Percentiles rank a stretch among this genome's conserved stretches.
phyloP scores from a whole-genome alignment of 352 stramenopile species.

The Phytophthora citricola region DNA sequence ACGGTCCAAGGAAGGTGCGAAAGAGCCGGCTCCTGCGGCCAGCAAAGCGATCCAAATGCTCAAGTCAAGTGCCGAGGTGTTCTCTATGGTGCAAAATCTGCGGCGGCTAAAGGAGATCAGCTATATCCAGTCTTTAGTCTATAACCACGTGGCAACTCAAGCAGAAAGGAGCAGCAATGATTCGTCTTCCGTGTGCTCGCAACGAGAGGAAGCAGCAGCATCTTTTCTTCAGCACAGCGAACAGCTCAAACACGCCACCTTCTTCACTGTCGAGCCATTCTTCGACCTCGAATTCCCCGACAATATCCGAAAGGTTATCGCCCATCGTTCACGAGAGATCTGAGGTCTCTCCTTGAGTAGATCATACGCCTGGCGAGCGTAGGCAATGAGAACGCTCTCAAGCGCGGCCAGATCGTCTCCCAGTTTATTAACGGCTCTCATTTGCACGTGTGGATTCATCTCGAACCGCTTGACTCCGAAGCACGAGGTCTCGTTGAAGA shows the following conservation, averaged over 20 bases:
- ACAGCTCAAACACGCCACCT: conserved; percentile 37
- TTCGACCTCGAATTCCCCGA: conserved; percentile 41
- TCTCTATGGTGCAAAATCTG: conserved; percentile 44
- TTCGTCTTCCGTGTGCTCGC: conserved; percentile 12
- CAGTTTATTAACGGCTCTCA: conserved; percentile 32
- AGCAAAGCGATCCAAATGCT: conserved; percentile 39
- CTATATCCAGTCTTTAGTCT: conserved; percentile 52
- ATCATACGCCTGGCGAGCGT: conserved; percentile 43
- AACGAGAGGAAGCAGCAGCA: conserved; percentile 33
- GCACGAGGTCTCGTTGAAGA: conserved; percentile 76
- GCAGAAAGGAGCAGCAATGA: conserved; percentile 18
- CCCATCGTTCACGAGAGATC: conserved; percentile 29
- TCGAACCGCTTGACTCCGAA: conserved; percentile 69
- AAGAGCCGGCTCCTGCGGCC: conserved; percentile 3
- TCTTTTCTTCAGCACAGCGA: conserved; percentile 39
- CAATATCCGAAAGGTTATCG: conserved; percentile 35
- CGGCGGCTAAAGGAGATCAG: conserved; percentile 44
- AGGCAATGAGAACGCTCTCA: conserved; percentile 39
- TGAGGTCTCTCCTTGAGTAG: conserved; percentile 29
- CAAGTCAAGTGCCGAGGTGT: conserved; percentile 37
- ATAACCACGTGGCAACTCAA: conserved; percentile 44
- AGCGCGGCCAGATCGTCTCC: conserved; percentile 16
- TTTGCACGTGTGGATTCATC: conserved; percentile 34
- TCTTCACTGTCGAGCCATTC: conserved; percentile 38
- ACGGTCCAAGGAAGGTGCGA: conserved; percentile 25